Evolutionary conservation across 345 rosid genomes (phyloP).

Genomic region (Erodium maritimum): DNA sequence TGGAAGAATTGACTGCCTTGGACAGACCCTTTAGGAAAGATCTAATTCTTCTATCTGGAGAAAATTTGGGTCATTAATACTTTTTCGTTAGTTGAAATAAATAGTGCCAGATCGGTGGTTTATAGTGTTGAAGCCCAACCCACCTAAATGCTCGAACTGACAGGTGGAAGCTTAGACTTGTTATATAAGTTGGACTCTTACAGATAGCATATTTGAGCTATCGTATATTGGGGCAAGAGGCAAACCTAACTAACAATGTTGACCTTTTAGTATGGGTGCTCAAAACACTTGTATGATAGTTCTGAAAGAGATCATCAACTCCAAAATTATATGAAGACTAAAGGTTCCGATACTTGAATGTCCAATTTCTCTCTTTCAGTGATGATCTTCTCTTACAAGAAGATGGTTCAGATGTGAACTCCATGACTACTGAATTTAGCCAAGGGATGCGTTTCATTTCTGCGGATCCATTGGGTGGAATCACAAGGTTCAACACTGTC

Average conservation of each 20-base stretch:
- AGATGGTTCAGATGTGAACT: slow-evolving; percentile 49
- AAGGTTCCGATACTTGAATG: background rate
- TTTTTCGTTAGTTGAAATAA: no score
- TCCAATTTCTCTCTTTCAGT: slow-evolving; percentile 28
- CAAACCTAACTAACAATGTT: background rate
- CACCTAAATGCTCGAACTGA: no score
- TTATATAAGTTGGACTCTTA: no score
- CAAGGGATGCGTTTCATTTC: slow-evolving; percentile 60
- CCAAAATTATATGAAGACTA: background rate
- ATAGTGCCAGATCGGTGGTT: no score
- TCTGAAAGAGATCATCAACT: background rate
- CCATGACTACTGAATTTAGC: slow-evolving; percentile 47
- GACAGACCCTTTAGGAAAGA: no score
- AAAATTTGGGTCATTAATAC: no score
- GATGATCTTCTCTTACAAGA: slow-evolving; percentile 88
- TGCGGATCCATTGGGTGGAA: slow-evolving; percentile 37
- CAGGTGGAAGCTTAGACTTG: no score
- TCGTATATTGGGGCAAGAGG: no score
- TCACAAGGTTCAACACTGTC: slow-evolving; percentile 37
- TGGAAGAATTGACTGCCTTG: no score
- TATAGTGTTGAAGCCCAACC: no score
- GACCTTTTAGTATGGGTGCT: background rate
- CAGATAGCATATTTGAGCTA: no score
- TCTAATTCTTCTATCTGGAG: no score
- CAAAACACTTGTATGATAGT: background rate